Base-by-base conservation (phyloP, 495 filamentous ascomycete species). In the Hypoxylon fuscum region DNA sequence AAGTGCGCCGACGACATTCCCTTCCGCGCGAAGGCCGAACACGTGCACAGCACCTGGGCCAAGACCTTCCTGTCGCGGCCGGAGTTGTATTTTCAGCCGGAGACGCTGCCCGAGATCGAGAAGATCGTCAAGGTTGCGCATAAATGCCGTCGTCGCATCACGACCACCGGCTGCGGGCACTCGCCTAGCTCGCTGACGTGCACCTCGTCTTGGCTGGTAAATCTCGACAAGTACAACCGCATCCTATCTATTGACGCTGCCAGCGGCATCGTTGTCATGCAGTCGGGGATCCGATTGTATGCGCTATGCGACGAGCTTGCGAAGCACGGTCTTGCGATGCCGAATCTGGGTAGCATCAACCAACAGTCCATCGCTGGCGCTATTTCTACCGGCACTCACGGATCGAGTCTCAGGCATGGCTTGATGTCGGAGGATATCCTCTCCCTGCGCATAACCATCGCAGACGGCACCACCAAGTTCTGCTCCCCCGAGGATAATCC, bases 31-130 rank as follows among this genome's bases (percentile, higher is more conserved):
- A 79, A 82, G 44, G 74, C 78, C 53, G 76, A 83, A 25, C 85
- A 97, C 74, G 75, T 84, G 31, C 95, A 98, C 80, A 88, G 89
- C 68, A 98, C 96, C n/a, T 98, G 95, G 95, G 95, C 96, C 21
- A 89, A 87, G 70, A 98, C 95, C 34, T 95, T 93, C 77, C 87
- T 87, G 70, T 91, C 87, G 38, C 83, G 86, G 15, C 95, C 95
- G 0, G 93, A 97, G 76, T 85, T 97, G 55, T 97, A 92, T 75
- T 83, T 98, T 62, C 90, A 87, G 53, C 95, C 95, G 1, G 79
- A 90, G 56, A 86, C 88, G 0, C 77, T 91, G 46, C 78, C 79
- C 5, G 96, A 98, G 76, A 84, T 98, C 62, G 87, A 91, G 66
- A 90, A 96, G 75, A 79, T 90, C 56, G 83, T 97, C 34, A 88